A percentile compares a stretch with the other conserved stretches of the same genome.
These are phyloP conservation scores for Hippophae tibetana DNA, from an alignment of 306 rosid genomes.

Conservation along the genomic window DNA sequence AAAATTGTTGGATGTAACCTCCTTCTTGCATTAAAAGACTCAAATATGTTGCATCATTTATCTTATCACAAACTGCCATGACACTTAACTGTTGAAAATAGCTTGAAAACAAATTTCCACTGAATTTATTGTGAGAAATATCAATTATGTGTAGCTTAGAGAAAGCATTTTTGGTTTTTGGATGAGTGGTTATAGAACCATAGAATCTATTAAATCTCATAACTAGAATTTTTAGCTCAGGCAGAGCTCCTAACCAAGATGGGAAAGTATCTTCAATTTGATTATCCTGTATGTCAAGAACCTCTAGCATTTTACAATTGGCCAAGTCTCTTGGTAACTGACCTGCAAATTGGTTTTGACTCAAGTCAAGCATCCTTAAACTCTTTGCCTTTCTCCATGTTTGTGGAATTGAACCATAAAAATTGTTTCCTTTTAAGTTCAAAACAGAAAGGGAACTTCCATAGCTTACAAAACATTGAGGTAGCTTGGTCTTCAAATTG, in stretches of 20 bases:
- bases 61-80: background rate
- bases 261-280: slow-evolving; percentile 21
- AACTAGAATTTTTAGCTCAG: background rate
- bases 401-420: background rate
- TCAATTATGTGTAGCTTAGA: slow-evolving; percentile 9
- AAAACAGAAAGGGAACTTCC: background rate
- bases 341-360: slow-evolving; percentile 4
- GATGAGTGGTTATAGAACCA: slow-evolving; percentile 1
- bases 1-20: too few relatives aligned
- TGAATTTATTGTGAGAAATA: slow-evolving; percentile 4
- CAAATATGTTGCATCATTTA: background rate
- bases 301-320: slow-evolving; percentile 2
- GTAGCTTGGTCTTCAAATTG: background rate
- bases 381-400: background rate
- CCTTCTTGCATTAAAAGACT: background rate
- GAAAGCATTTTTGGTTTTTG: background rate
- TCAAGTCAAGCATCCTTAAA: slow-evolving; percentile 2
- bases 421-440: background rate
- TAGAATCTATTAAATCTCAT: slow-evolving; percentile 11
- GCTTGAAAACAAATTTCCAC: background rate
- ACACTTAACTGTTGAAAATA: background rate
- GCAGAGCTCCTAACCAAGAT: slow-evolving; percentile 19
- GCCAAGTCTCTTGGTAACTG: slow-evolving; percentile 9
- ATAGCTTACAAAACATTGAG: slow-evolving; percentile 5
- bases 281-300: background rate